Conservation (phyloP, 176 grass and related monocot species). For the Avena eriantha region DNA sequence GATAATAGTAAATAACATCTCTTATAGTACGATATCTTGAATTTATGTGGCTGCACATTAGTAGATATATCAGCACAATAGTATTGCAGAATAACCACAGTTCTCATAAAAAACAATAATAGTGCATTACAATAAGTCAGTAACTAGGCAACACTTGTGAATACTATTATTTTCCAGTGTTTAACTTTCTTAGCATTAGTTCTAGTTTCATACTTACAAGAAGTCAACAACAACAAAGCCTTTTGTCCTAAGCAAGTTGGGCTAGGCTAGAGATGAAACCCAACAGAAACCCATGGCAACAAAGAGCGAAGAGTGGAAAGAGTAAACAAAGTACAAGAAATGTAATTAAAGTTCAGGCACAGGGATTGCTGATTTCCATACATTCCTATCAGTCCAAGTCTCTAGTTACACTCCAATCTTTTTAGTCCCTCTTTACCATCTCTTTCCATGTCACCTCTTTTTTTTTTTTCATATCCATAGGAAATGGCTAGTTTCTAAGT, state of each 20-base stretch:
- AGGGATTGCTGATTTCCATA: neutral
- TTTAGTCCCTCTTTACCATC: neutral
- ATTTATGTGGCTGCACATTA: neutral
- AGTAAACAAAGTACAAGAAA: neutral
- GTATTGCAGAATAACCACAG: constrained; percentile 6
- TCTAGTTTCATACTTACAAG: constrained; percentile 6
- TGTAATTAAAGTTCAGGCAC: neutral
- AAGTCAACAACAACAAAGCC: neutral
- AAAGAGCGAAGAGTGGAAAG: neutral
- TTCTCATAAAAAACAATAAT: neutral
- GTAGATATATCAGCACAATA: neutral
- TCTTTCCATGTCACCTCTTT: neutral
- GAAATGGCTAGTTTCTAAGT: neutral
- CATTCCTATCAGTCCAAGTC: neutral
- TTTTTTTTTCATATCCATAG: neutral
- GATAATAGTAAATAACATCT: constrained; percentile 21
- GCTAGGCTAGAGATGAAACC: neutral
- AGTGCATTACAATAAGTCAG: constrained; percentile 3
- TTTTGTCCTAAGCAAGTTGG: neutral
- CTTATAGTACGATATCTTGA: neutral
- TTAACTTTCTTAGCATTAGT: neutral
- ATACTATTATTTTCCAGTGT: neutral
- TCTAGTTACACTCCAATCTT: constrained; percentile 1
- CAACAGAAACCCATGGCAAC: neutral
- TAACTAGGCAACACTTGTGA: neutral